Conservation (phyloP, 2,329 filamentous ascomycete genomes). For the Aphanocladium album region DNA sequence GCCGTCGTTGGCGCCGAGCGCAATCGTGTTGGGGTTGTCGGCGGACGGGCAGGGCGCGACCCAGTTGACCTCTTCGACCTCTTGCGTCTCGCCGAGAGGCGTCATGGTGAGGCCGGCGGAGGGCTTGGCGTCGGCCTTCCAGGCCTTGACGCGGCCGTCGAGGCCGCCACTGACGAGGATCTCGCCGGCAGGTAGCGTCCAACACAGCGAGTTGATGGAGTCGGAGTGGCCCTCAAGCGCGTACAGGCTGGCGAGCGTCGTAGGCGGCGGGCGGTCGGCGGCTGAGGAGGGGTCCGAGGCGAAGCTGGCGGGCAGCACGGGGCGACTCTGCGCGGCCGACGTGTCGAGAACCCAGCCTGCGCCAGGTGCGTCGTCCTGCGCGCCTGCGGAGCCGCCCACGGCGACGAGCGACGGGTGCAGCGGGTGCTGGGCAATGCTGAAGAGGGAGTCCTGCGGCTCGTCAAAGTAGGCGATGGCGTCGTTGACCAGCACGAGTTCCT, state of each 20-base stretch:
- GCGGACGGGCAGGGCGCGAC: slow-evolving; percentile 67
- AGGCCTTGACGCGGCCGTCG: slow-evolving; percentile 75
- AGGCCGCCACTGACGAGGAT: slow-evolving; percentile 83
- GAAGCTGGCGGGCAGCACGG: slow-evolving; percentile 72
- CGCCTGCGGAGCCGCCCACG: slow-evolving; percentile 70
- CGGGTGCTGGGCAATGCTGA: slow-evolving; percentile 91
- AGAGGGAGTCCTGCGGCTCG: slow-evolving; percentile 82
- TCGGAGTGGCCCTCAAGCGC: slow-evolving; percentile 87
- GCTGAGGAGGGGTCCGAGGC: slow-evolving; percentile 58
- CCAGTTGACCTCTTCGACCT: slow-evolving; percentile 97
- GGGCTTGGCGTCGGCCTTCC: slow-evolving; percentile 45
- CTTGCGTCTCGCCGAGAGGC: slow-evolving; percentile 72
- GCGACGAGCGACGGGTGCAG: slow-evolving; percentile 70
- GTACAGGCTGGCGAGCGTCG: slow-evolving; percentile 60
- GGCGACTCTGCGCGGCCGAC: slow-evolving; percentile 54
- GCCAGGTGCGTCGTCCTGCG: slow-evolving; percentile 59
- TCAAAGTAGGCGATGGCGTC: slow-evolving; percentile 94
- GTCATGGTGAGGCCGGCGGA: slow-evolving; percentile 44
- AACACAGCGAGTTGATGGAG: slow-evolving; percentile 80
- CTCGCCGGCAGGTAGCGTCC: slow-evolving; percentile 77
- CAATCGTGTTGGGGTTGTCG: slow-evolving; percentile 71
- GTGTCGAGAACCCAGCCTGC: slow-evolving; percentile 83
- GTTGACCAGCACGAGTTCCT: slow-evolving; percentile 79
- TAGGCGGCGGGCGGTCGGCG: slow-evolving; percentile 46
- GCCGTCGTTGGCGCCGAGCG: slow-evolving; percentile 83